phyloP scores from a whole-genome alignment of 345 rosid genomes.

The Cardamine resedifolia region DNA sequence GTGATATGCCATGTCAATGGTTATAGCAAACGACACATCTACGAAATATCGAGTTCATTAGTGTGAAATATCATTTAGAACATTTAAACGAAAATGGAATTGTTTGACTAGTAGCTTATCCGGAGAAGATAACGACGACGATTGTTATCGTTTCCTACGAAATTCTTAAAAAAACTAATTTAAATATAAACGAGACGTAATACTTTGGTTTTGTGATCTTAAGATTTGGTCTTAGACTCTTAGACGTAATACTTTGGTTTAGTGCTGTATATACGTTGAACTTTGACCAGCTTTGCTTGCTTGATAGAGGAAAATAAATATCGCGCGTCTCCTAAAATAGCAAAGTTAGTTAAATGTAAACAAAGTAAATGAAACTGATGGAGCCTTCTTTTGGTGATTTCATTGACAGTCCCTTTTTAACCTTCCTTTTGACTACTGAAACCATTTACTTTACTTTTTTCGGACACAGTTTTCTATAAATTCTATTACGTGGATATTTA shows the following conservation, averaged over 20 bases:
- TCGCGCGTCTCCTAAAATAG: conserved; percentile 6
- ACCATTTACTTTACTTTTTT: not conserved
- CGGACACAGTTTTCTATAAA: not conserved
- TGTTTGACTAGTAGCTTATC: conserved; percentile 19
- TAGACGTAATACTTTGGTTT: conserved; percentile 20
- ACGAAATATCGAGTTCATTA: not conserved
- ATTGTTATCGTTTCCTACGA: not conserved
- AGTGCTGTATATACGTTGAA: conserved; percentile 14
- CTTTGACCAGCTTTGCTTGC: conserved; percentile 20
- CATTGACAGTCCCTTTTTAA: not conserved
- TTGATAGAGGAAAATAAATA: not conserved
- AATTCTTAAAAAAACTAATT: not conserved
- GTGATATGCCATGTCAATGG: not conserved
- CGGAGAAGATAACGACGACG: conserved; percentile 23
- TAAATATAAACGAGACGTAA: conserved; percentile 29
- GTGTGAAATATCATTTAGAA: not conserved
- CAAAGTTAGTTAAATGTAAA: conserved; percentile 11
- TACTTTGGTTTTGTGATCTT: conserved; percentile 4
- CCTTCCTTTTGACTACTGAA: conserved; percentile 4
- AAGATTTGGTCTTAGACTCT: conserved; percentile 1
- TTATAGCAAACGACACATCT: not conserved
- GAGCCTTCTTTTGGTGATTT: conserved; percentile 19
- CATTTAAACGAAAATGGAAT: not conserved
- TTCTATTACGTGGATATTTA: conserved; percentile 6
- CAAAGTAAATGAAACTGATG: not conserved